phyloP scores from a whole-genome alignment of 768 basidiomycete genomes.

The Collybiopsis luxurians region DNA sequence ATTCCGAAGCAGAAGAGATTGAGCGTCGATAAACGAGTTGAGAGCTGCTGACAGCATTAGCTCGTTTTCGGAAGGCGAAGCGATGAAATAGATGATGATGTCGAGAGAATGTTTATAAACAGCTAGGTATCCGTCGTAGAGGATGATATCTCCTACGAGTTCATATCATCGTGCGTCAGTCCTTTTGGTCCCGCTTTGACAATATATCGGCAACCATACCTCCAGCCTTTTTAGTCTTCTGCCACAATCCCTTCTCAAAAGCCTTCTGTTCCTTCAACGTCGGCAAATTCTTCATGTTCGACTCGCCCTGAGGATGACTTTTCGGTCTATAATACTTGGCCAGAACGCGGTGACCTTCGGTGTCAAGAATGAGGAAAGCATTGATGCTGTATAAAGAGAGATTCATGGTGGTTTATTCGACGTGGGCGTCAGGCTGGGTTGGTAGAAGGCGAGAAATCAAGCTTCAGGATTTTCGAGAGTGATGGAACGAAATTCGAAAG shows the following conservation, averaged over 20 bases:
- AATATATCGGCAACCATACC: no score
- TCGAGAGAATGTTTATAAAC: slow-evolving; percentile 95
- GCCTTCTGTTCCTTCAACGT: slow-evolving; percentile 89
- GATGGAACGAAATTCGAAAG: no score
- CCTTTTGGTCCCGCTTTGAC: no score
- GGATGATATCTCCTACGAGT: slow-evolving; percentile 82
- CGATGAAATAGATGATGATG: slow-evolving; percentile 92
- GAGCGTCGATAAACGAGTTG: slow-evolving; percentile 79
- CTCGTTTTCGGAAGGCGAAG: slow-evolving; percentile 87
- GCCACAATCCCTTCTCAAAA: slow-evolving; percentile 94
- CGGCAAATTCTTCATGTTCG: slow-evolving; percentile 47
- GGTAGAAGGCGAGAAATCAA: no score
- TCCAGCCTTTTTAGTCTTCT: slow-evolving; percentile 93
- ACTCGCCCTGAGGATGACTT: slow-evolving; percentile 55
- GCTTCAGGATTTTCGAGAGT: no score
- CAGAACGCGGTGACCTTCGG: slow-evolving; percentile 92
- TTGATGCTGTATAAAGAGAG: slow-evolving; percentile 85
- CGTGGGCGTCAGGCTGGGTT: no score
- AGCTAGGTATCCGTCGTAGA: slow-evolving; percentile 86
- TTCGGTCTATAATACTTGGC: slow-evolving; percentile 94
- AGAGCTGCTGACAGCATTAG: slow-evolving; percentile 91
- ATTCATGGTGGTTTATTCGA: slow-evolving; percentile 46
- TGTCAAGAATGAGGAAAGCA: slow-evolving; percentile 89
- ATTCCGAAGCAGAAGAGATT: slow-evolving; percentile 82
- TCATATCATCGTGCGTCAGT: neutral